Evolutionary conservation across 306 rosid genomes (phyloP).

Genomic region (Cucumis sativus): DNA sequence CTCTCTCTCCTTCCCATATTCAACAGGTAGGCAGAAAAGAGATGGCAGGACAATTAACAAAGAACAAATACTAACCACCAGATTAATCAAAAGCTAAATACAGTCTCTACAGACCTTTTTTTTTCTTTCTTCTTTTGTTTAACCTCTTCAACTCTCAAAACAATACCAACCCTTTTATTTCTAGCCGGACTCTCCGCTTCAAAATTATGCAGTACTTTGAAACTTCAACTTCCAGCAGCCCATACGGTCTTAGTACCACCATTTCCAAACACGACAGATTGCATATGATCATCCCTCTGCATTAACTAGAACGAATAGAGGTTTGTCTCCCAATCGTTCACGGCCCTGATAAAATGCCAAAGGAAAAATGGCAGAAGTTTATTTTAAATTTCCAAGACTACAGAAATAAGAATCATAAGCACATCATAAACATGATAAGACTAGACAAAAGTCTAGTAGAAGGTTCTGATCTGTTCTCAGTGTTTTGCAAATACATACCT

Average conservation of each 20-base stretch:
- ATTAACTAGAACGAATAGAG: conserved; percentile 60
- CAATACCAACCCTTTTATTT: conserved; percentile 15
- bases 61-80: neutral
- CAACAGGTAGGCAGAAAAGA: neutral
- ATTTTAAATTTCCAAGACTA: neutral
- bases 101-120: neutral
- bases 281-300: conserved; percentile 34
- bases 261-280: conserved; percentile 4
- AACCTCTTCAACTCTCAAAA: conserved; percentile 15
- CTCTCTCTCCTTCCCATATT: neutral
- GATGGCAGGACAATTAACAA: neutral
- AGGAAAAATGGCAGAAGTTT: neutral
- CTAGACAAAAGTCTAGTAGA: neutral
- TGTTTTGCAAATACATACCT: conserved; percentile 28
- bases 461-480: neutral
- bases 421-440: neutral
- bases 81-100: neutral
- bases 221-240: conserved; percentile 9
- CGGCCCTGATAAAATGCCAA: conserved; percentile 59
- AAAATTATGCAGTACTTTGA: neutral
- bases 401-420: neutral
- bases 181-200: conserved; percentile 4
- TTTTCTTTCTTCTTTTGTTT: neutral
- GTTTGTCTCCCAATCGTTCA: conserved; percentile 49
- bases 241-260: neutral